Base-by-base conservation (phyloP, 441 rosid species). In the Corymbia citriodora region DNA sequence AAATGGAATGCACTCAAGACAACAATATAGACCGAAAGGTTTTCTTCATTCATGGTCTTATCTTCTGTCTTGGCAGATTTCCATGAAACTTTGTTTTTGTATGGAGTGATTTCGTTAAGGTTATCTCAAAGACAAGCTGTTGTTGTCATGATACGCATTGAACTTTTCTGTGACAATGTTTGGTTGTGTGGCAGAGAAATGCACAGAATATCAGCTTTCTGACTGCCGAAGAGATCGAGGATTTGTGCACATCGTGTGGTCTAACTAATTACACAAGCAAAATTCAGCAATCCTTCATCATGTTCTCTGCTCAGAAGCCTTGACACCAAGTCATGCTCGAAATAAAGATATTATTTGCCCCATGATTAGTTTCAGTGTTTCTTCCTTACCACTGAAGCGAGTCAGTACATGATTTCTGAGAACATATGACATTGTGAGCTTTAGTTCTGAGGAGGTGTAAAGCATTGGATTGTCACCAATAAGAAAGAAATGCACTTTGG, bases 301-400 rank as follows among this genome's bases (percentile, higher is more conserved):
- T 97, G 98, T 98, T 96, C 93, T 93, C 98, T 68, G 99, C 99
- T 90, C 95, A 95, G 93, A 97, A 96, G 93, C 98, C 98, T 55
- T 97, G 95, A 93, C 91, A 91, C 79, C 74, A 88, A 90, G 86
- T 83, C 89, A 88, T 68, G 45, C 50, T 89, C 88, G 70, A 17
- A 81, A 87, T 87, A 82, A 85, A 91, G 87, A 40, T 90, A 88
- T 81, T 88, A 49, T 89, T 85, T n/a, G 54, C 85, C 81, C 87
- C 88, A 59, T 89, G 53, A 61, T 48, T 74, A 91, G 57, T 87
- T 90, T 65, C 33, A 40, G 23, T 1, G 79, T 88, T 92, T 85
- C 48, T 85, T 87, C 88, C 53, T 88, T 33, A 40, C 89, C n/a
- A 8, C 70, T 92, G 21, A 72, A 88, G 86, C 90, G 89, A 79